Evolutionary conservation across 148 eudicot genomes (phyloP).

Genomic region (Beta vulgaris): DNA sequence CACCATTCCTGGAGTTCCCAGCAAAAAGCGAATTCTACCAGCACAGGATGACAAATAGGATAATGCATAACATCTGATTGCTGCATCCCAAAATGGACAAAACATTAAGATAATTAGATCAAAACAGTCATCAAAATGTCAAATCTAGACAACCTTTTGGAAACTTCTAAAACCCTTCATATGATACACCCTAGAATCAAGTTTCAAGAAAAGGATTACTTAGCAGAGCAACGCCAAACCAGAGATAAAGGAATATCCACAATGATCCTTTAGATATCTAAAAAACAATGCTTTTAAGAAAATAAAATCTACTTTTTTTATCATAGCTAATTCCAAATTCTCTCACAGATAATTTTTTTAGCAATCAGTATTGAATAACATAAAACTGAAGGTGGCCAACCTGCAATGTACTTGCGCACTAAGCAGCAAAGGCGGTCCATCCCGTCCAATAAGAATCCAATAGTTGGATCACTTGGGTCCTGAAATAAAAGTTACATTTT

Average conservation of each 20-base stretch:
- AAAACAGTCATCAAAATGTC: not conserved
- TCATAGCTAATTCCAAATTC: not conserved
- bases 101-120: slow-evolving; percentile 4
- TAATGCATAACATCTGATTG: slow-evolving; percentile 93
- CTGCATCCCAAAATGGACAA: slow-evolving; percentile 43
- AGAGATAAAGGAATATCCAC: not conserved
- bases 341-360: not conserved
- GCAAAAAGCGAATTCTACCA: slow-evolving; percentile 87
- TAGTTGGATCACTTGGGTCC: slow-evolving; percentile 99
- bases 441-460: slow-evolving; percentile 89
- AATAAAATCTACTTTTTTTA: not conserved
- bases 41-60: slow-evolving; percentile 98
- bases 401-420: slow-evolving; percentile 99
- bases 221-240: not conserved
- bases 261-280: too few relatives aligned
- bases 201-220: not conserved
- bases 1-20: slow-evolving; percentile 97
- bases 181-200: not conserved
- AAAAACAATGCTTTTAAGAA: too few relatives aligned
- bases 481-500: slow-evolving; percentile 41
- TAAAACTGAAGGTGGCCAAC: slow-evolving; percentile 30
- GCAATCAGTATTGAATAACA: not conserved
- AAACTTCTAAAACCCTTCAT: too few relatives aligned
- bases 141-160: too few relatives aligned
- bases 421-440: slow-evolving; percentile 92